Conservation (phyloP, 2,329 filamentous ascomycete species). For the Pseudocercospora ulei region DNA sequence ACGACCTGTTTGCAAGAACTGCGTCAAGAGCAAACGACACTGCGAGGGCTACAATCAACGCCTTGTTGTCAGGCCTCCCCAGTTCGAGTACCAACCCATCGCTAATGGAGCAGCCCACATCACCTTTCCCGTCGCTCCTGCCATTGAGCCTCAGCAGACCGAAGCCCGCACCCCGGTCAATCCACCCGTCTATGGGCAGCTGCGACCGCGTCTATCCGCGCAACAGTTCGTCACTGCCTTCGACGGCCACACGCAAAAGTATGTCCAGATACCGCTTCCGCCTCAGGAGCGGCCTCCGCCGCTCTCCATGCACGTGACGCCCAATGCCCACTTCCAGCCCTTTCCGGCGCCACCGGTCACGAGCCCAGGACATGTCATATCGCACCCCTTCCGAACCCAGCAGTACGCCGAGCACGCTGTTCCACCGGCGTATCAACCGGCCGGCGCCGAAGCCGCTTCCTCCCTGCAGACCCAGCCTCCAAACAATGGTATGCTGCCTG, state of each 20-base stretch:
- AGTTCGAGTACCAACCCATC: slow-evolving; percentile 49
- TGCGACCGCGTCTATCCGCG: slow-evolving; percentile 15
- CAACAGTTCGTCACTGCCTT: slow-evolving; percentile 15
- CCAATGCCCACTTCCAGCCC: slow-evolving; percentile 6
- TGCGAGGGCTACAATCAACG: slow-evolving; percentile 78
- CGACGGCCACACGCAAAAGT: slow-evolving; percentile 15
- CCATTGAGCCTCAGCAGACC: slow-evolving; percentile 5
- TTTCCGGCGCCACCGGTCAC: slow-evolving; percentile 2
- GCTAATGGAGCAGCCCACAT: slow-evolving; percentile 37
- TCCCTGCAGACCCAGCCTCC: neutral
- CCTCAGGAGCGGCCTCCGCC: slow-evolving; percentile 10
- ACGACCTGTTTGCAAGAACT: slow-evolving; percentile 70
- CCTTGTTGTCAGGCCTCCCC: slow-evolving; percentile 67
- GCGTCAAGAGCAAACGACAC: slow-evolving; percentile 71
- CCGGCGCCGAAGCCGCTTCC: neutral
- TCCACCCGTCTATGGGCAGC: slow-evolving; percentile 11
- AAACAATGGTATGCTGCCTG: neutral
- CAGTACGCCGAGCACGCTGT: slow-evolving; percentile 1
- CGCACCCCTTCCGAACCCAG: slow-evolving; percentile 8
- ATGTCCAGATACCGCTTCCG: slow-evolving; percentile 12
- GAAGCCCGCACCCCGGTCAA: slow-evolving; percentile 3
- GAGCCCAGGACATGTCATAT: slow-evolving; percentile 13
- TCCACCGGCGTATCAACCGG: neutral
- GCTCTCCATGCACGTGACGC: slow-evolving; percentile 3
- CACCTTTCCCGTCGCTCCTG: slow-evolving; percentile 31